Conservation (phyloP, 2,329 filamentous ascomycete genomes). For the Diaporthe citri region DNA sequence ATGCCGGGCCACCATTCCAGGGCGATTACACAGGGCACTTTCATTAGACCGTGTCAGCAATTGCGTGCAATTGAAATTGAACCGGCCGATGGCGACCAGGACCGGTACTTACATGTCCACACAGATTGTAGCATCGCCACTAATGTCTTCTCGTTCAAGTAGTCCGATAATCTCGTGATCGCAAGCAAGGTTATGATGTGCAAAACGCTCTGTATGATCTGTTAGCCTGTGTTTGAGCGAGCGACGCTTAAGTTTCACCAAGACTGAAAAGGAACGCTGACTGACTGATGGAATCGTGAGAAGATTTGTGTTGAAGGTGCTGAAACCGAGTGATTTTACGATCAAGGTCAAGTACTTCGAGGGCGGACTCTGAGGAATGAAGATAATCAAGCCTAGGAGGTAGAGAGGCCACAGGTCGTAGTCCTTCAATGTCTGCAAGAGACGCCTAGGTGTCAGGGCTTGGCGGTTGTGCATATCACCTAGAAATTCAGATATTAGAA, state of each 20-base stretch:
- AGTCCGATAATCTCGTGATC: slow-evolving; percentile 64
- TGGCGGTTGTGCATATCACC: slow-evolving; percentile 70
- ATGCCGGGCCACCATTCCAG: slow-evolving; percentile 60
- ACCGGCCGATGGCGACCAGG: no score
- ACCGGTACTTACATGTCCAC: slow-evolving; percentile 59
- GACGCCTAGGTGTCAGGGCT: slow-evolving; percentile 59
- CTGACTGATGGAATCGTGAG: slow-evolving; percentile 65
- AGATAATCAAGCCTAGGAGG: slow-evolving; percentile 60
- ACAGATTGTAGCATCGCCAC: slow-evolving; percentile 60
- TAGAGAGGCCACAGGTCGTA: slow-evolving; percentile 71
- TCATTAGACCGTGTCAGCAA: not conserved
- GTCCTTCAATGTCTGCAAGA: slow-evolving; percentile 65
- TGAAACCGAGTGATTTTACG: slow-evolving; percentile 63
- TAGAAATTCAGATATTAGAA: not conserved
- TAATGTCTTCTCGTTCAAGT: slow-evolving; percentile 61
- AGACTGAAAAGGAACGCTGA: slow-evolving; percentile 37
- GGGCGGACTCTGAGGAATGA: slow-evolving; percentile 62
- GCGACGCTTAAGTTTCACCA: slow-evolving; percentile 48
- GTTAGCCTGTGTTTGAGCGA: slow-evolving; percentile 51
- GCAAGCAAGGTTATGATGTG: slow-evolving; percentile 65
- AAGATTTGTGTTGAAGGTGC: slow-evolving; percentile 67
- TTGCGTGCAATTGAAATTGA: rapidly evolving
- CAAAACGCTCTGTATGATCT: slow-evolving; percentile 55
- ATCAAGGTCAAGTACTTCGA: slow-evolving; percentile 65
- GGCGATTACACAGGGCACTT: slow-evolving; percentile 61